These are phyloP conservation scores for Tubosaeta sp. DNA, from an alignment of 768 basidiomycete genomes.

Conservation along the genomic window DNA sequence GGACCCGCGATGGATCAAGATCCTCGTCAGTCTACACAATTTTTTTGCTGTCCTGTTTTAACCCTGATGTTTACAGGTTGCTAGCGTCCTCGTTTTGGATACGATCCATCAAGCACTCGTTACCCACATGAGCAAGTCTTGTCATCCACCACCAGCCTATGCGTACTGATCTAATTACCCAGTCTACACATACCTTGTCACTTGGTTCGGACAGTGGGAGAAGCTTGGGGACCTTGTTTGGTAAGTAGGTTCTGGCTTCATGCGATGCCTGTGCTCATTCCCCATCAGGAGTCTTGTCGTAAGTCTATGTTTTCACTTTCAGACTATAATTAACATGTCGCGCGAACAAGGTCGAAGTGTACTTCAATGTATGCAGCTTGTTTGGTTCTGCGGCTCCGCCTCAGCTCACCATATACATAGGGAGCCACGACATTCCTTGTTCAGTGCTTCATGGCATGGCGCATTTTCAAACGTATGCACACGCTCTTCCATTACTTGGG, in stretches of 20 bases:
- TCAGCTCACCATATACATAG: conserved; percentile 8
- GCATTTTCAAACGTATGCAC: conserved; percentile 45
- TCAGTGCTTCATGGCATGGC: conserved; percentile 50
- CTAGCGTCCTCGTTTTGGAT: conserved; percentile 45
- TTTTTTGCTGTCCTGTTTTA: not conserved
- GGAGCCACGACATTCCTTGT: conserved; percentile 46
- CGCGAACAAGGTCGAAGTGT: conserved; percentile 39
- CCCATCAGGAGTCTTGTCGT: conserved; percentile 21
- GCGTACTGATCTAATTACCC: not conserved
- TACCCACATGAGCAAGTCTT: conserved; percentile 42
- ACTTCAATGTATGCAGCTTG: conserved; percentile 39
- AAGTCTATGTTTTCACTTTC: conserved; percentile 1
- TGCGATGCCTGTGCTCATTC: not conserved
- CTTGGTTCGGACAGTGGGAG: conserved; percentile 32
- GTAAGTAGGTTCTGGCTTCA: conserved; percentile 27
- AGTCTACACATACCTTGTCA: conserved; percentile 49
- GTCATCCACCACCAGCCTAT: not conserved
- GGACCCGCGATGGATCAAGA: conserved; percentile 46
- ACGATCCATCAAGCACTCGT: conserved; percentile 52
- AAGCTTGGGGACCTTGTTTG: conserved; percentile 36
- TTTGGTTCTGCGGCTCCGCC: not conserved
- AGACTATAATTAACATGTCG: conserved; percentile 4
- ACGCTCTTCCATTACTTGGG: not conserved
- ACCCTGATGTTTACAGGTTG: conserved; percentile 37
- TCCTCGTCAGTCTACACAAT: conserved; percentile 34